Percentiles rank a stretch among this genome's conserved stretches.
phyloP scores from a whole-genome alignment of 768 basidiomycete species.

The Suillus placidus region DNA sequence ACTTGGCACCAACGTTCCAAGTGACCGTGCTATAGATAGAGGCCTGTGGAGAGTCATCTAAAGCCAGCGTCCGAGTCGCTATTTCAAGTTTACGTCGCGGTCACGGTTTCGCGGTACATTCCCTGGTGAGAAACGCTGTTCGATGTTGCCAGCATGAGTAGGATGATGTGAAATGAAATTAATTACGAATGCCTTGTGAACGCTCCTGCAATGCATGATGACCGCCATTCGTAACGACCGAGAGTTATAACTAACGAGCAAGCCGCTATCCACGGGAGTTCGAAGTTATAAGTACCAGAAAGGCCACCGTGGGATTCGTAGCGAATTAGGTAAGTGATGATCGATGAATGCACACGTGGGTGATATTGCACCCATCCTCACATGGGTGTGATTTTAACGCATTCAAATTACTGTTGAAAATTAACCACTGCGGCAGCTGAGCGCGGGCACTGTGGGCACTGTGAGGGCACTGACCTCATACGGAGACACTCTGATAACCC shows the following conservation, averaged over 20 bases:
- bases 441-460: conserved; percentile 21
- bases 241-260: no score
- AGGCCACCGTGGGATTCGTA: not conserved
- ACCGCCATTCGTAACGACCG: not conserved
- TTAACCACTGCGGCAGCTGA: not conserved
- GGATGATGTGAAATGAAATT: not conserved
- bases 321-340: not conserved
- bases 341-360: not conserved
- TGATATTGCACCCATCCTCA: not conserved
- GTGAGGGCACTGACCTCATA: conserved; percentile 14
- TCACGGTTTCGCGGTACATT: not conserved
- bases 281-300: not conserved
- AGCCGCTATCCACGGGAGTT: no score
- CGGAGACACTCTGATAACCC: conserved; percentile 6
- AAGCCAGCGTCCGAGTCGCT: not conserved
- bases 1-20: not conserved
- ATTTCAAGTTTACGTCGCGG: not conserved
- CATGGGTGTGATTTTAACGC: conserved; percentile 6
- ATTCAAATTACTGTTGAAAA: conserved; percentile 7
- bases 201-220: not conserved
- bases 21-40: not conserved
- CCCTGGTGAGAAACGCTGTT: not conserved
- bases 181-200: not conserved
- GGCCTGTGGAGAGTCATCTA: not conserved
- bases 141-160: not conserved